A percentile compares a stretch with the other conserved stretches of the same genome.
Evolutionary conservation across 139 green algal species (phyloP).

Genomic region (Coelastrella sp.): DNA sequence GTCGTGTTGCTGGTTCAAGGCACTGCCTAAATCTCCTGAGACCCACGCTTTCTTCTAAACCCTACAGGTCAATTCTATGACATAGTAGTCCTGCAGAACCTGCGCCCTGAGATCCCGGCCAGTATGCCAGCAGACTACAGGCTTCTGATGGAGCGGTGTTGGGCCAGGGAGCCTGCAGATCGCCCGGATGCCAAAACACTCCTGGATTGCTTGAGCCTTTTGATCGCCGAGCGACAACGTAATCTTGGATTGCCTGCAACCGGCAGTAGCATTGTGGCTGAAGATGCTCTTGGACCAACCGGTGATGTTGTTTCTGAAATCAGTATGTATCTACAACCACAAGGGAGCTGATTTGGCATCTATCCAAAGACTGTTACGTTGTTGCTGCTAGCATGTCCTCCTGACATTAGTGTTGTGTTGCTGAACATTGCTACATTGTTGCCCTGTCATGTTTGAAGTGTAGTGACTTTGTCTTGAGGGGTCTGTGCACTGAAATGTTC

Average conservation of each 20-base stretch:
- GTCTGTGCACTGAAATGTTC: too few relatives aligned
- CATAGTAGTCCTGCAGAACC: constrained; percentile 19
- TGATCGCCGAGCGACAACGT: neutral
- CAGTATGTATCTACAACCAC: neutral
- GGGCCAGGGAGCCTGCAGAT: neutral
- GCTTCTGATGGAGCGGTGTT: constrained; percentile 19
- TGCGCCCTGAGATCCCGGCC: neutral
- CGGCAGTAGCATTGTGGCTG: neutral
- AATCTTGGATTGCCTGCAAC: neutral
- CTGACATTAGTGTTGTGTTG: too few relatives aligned
- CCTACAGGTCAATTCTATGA: constrained; percentile 20
- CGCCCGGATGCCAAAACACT: neutral
- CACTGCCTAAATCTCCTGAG: too few relatives aligned
- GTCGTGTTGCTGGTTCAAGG: too few relatives aligned
- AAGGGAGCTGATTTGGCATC: too few relatives aligned
- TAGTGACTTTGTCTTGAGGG: too few relatives aligned
- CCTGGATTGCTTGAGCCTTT: neutral
- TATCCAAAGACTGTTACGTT: too few relatives aligned
- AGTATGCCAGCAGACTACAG: constrained; percentile 31
- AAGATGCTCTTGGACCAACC: too few relatives aligned
- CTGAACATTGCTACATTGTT: too few relatives aligned
- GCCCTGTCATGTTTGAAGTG: too few relatives aligned
- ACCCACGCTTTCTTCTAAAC: neutral
- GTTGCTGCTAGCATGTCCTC: too few relatives aligned
- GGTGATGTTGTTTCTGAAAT: neutral